Base-by-base conservation (phyloP, 2,329 filamentous ascomycete genomes). In the Coniochaeta ligniaria region DNA sequence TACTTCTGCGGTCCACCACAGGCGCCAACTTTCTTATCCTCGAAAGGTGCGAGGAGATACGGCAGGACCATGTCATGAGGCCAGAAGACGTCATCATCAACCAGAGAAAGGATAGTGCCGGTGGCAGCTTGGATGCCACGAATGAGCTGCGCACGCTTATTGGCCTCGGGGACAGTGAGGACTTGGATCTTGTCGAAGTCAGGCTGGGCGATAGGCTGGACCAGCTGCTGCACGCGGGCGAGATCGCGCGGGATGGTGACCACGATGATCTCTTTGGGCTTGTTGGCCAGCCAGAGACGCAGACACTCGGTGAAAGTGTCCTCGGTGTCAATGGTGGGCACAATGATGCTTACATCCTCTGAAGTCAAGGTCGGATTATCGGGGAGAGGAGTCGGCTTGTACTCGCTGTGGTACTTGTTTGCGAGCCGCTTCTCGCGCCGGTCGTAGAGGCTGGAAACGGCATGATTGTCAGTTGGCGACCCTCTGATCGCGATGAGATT, bases 81-180 rank as follows among this genome's bases (percentile, higher is more conserved):
- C 67, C 67, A 71, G 17, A 62, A 63, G 24, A 66, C 66, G 36
- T 72, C 70, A n/a, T 71, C 71, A 6, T 72, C 71, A 1, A 68
- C 70, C 0, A 71, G 38, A 0, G 66, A 66, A 1, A 71, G 14
- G 5, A 72, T 67, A 2, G 45, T 54, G 7, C 69, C 69, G 7
- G 11, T 61, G 28, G 64, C 62, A 4, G 47, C 20, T 14, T 63
- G 62, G 35, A 71, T 66, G 0, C 69, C 70, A 0, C 22, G 35
- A 1, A 66, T 61, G 6, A 71, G 61, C 60, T 72, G 71, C 6
- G 26, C 52, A 0, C 70, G 66, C 59, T 71, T 71, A 60, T 70
- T 70, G 14, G 67, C 62, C 2, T 57, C 9, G 1, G 61, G 20
- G 2, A 67, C 63, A 0, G 63, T 63, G 6, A 60, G 5, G 7